Evolutionary conservation across 225 moss, liverwort and hornwort genomes (phyloP).

Genomic region (Polytrichum formosum): DNA sequence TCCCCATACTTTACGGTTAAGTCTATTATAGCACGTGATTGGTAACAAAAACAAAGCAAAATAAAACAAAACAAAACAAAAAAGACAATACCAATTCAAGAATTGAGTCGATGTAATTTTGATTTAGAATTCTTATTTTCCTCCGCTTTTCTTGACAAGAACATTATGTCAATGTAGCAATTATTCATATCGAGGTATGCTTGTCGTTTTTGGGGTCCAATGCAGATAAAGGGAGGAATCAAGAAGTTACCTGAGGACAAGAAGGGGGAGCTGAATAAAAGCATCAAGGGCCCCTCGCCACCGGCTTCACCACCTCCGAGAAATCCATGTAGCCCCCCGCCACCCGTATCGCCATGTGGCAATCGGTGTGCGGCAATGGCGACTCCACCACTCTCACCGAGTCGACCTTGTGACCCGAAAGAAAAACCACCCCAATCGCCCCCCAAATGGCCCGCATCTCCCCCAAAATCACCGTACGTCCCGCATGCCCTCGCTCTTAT

Average conservation of each 20-base stretch:
- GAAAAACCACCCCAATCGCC: constrained; percentile 11
- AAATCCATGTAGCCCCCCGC: constrained; percentile 35
- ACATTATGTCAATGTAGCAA: no score
- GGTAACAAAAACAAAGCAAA: no score
- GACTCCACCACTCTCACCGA: constrained; percentile 26
- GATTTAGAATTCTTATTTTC: no score
- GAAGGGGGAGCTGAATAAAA: constrained; percentile 16
- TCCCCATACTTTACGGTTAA: no score
- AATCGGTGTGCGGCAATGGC: constrained; percentile 36
- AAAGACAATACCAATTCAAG: no score
- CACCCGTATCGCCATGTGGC: constrained; percentile 26
- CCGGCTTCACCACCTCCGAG: constrained; percentile 8
- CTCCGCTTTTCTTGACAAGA: no score
- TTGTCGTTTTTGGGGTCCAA: no score
- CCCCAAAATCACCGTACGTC: constrained; percentile 31
- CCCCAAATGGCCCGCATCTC: constrained; percentile 29
- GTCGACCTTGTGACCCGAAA: constrained; percentile 19
- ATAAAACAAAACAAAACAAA: no score
- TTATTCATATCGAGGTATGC: no score
- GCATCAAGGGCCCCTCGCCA: constrained; percentile 20
- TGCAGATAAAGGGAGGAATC: constrained; percentile 31
- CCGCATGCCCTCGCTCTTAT: no score
- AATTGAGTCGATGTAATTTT: no score
- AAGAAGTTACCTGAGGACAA: constrained; percentile 27
- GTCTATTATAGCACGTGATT: no score